Percentiles rank a stretch among this genome's conserved stretches.
These are phyloP conservation scores for Coemansia sp. DNA, from an alignment of 192 early-diverging fungal genomes.

Conservation along the genomic window DNA sequence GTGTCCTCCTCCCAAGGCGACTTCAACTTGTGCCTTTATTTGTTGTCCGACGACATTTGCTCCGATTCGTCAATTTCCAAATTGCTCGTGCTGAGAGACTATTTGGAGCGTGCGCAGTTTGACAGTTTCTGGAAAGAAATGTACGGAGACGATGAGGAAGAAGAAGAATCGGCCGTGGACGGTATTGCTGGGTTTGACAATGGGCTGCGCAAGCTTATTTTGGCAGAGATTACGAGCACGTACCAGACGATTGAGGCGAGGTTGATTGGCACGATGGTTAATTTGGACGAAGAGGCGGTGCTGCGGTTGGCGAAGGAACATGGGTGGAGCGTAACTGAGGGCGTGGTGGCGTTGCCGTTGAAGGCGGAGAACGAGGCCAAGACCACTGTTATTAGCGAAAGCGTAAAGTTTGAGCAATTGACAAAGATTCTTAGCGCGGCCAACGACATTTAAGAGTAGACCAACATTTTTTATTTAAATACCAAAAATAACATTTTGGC, in stretches of 20 bases:
- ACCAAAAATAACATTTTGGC: too few relatives aligned
- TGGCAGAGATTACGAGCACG: constrained; percentile 69
- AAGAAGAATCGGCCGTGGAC: constrained; percentile 57
- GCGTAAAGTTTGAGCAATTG: constrained; percentile 74
- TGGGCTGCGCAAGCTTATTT: constrained; percentile 70
- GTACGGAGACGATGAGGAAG: constrained; percentile 51
- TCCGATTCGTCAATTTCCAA: constrained; percentile 44
- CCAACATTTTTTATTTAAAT: neutral
- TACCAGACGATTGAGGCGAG: constrained; percentile 74
- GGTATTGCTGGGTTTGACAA: constrained; percentile 70
- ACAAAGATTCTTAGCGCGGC: constrained; percentile 53
- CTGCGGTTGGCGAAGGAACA: constrained; percentile 56
- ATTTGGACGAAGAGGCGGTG: constrained; percentile 66
- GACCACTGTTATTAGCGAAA: constrained; percentile 81
- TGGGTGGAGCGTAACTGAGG: constrained; percentile 64
- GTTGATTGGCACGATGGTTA: constrained; percentile 62
- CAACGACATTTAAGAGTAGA: constrained; percentile 29
- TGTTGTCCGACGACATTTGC: constrained; percentile 72
- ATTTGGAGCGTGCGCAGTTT: constrained; percentile 75
- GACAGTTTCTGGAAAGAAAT: constrained; percentile 68
- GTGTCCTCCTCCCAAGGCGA: constrained; percentile 81
- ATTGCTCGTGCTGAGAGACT: constrained; percentile 70
- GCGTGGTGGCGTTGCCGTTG: constrained; percentile 69
- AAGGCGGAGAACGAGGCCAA: constrained; percentile 84
- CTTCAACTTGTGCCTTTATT: constrained; percentile 86